Evolutionary conservation across 1,284 basidiomycete species (phyloP).

Genomic region (Rhodofomes roseus): DNA sequence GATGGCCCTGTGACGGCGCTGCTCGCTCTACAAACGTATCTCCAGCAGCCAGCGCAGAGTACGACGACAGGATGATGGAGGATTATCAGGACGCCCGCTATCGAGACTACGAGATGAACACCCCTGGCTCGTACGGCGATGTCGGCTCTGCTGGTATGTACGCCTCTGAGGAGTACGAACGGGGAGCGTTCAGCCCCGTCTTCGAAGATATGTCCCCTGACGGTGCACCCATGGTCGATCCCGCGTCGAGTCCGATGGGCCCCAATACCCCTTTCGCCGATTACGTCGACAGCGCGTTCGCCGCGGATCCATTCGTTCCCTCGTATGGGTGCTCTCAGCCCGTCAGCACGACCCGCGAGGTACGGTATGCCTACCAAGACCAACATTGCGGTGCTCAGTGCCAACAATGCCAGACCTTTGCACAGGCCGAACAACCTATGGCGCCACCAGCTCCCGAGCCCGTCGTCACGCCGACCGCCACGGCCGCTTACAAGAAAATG

Average conservation of each 20-base stretch:
- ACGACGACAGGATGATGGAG: constrained; percentile 26
- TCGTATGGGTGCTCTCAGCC: constrained; percentile 8
- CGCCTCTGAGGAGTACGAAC: constrained; percentile 31
- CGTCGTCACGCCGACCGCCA: constrained; percentile 47
- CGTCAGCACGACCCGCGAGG: constrained; percentile 16
- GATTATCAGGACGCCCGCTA: constrained; percentile 15
- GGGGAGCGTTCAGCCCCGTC: constrained; percentile 56
- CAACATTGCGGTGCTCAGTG: constrained; percentile 23
- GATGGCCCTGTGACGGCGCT: constrained; percentile 24
- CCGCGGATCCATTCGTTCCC: constrained; percentile 30
- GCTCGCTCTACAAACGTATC: constrained; percentile 21
- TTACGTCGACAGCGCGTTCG: constrained; percentile 67
- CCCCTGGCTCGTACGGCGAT: constrained; percentile 11
- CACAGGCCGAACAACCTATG: constrained; percentile 14
- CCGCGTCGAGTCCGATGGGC: constrained; percentile 61
- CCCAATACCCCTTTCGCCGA: constrained; percentile 73
- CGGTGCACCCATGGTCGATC: constrained; percentile 43
- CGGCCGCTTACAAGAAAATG: constrained; percentile 61
- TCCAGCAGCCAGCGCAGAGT: constrained; percentile 22
- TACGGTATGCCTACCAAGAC: constrained; percentile 19
- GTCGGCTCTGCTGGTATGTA: constrained; percentile 6
- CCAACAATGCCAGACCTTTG: constrained; percentile 25
- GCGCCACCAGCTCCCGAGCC: constrained; percentile 33
- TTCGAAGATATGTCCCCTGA: constrained; percentile 66
- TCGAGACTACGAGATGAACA: constrained; percentile 10